Conservation (phyloP, 768 basidiomycete genomes). For the Rhodotorula toruloides region DNA sequence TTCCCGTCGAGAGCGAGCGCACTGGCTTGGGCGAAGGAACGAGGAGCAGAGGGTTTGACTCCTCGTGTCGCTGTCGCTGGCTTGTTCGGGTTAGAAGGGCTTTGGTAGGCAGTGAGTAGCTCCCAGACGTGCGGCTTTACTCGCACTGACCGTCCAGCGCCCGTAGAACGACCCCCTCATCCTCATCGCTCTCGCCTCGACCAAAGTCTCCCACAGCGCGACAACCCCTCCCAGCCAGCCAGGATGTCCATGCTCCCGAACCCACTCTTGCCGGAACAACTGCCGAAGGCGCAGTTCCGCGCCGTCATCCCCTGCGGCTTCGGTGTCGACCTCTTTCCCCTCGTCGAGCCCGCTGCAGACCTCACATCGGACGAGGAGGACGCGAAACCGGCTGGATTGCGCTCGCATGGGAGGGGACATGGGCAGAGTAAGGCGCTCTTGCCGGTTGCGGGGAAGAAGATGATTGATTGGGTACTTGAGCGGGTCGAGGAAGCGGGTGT, state of each 20-base stretch:
- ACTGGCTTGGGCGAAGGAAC: no score
- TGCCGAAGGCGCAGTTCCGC: slow-evolving; percentile 30
- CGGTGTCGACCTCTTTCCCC: slow-evolving; percentile 36
- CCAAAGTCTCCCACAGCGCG: no score
- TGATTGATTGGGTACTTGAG: slow-evolving; percentile 40
- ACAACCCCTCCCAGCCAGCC: neutral
- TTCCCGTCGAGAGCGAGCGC: no score
- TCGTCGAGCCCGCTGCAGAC: slow-evolving; percentile 22
- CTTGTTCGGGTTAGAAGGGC: no score
- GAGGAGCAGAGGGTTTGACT: no score
- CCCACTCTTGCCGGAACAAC: slow-evolving; percentile 16
- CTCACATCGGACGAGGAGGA: slow-evolving; percentile 19
- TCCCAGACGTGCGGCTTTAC: no score
- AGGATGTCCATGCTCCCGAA: slow-evolving; percentile 27
- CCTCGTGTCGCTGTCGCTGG: no score
- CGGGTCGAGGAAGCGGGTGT: slow-evolving; percentile 31
- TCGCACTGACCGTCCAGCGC: no score
- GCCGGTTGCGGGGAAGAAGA: slow-evolving; percentile 37
- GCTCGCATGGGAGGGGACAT: neutral
- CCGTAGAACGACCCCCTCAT: no score
- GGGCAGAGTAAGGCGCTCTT: slow-evolving; percentile 37
- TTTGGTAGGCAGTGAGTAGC: no score
- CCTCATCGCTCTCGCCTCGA: no score
- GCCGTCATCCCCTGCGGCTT: slow-evolving; percentile 24
- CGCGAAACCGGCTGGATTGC: neutral